Evolutionary conservation across 768 basidiomycete genomes (phyloP).

Genomic region (Suillus paluster): DNA sequence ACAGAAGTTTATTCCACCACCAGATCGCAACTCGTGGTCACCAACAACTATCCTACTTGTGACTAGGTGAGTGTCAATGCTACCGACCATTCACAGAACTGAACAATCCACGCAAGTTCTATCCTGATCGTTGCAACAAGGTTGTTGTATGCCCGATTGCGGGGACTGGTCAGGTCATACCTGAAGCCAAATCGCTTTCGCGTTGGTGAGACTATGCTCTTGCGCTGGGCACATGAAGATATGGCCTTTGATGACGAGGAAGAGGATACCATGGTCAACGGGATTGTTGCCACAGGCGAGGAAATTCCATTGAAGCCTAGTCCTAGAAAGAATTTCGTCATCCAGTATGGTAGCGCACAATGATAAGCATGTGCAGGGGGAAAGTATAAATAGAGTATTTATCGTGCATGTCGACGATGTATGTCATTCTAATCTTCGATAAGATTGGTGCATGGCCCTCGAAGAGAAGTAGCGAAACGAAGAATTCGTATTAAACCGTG

Average conservation of each 20-base stretch:
- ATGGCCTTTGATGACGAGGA: background rate
- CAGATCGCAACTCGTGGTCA: background rate
- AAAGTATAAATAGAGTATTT: background rate
- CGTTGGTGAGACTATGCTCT: constrained; percentile 5
- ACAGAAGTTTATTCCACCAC: background rate
- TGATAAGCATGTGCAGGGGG: background rate
- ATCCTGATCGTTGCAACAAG: background rate
- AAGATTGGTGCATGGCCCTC: background rate
- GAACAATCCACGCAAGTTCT: background rate
- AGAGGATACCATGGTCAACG: constrained; percentile 1
- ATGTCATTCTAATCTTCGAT: background rate
- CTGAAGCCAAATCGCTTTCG: constrained; percentile 5
- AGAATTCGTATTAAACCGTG: background rate
- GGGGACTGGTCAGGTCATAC: background rate
- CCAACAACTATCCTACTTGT: background rate
- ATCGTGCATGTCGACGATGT: background rate
- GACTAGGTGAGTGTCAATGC: background rate
- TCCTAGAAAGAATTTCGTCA: constrained; percentile 3
- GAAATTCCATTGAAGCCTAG: constrained; percentile 11
- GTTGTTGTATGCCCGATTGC: background rate
- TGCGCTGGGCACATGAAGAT: constrained; percentile 11
- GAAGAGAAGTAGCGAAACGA: background rate
- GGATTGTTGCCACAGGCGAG: background rate
- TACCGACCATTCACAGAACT: background rate
- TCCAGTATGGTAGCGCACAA: constrained; percentile 8